These are phyloP conservation scores for Talaromyces funiculosus DNA, from an alignment of 2,329 filamentous ascomycete species.

Conservation along the genomic window DNA sequence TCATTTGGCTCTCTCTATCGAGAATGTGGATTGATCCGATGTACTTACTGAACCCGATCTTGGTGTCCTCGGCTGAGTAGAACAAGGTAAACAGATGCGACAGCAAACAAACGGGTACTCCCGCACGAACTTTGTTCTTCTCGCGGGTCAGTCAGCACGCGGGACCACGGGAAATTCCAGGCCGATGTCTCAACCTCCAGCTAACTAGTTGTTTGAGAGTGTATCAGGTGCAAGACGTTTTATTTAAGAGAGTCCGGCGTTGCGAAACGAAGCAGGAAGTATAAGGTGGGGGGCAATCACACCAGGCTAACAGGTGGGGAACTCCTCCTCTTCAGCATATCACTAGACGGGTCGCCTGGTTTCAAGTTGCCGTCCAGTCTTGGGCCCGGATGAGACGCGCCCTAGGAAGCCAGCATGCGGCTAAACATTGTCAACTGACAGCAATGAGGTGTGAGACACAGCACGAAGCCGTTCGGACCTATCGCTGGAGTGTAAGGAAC, in stretches of 20 bases:
- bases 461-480: background rate
- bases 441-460: background rate
- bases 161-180: constrained; percentile 1
- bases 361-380: background rate
- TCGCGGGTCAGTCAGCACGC: too few species aligned
- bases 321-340: background rate
- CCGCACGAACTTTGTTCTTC: background rate
- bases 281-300: constrained; percentile 15
- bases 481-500: background rate
- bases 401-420: background rate
- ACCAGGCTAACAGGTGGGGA: constrained; percentile 8
- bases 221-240: background rate
- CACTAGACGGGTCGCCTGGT: background rate
- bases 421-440: background rate
- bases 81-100: constrained; percentile 4
- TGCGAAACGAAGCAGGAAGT: constrained; percentile 12
- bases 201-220: background rate
- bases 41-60: background rate
- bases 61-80: background rate
- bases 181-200: background rate
- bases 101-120: background rate
- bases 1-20: background rate
- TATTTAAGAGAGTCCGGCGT: background rate
- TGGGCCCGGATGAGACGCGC: constrained; percentile 2
- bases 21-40: background rate